phyloP scores from a whole-genome alignment of 1,139 yeast species.

The Martiniozyma asiatica region DNA sequence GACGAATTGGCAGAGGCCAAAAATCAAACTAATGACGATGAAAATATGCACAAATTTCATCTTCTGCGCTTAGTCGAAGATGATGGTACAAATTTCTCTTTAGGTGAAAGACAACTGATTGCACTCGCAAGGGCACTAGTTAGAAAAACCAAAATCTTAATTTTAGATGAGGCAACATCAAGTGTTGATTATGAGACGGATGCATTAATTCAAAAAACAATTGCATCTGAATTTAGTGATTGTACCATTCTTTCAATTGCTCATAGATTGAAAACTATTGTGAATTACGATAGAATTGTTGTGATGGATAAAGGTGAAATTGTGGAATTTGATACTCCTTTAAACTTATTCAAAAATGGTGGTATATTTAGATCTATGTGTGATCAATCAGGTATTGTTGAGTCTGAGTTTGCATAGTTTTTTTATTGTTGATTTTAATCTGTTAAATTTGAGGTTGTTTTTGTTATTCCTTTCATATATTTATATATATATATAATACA shows the following conservation, averaged over 20 bases:
- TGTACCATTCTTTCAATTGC: constrained; percentile 48
- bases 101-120: constrained; percentile 43
- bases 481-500: no score
- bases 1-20: constrained; percentile 12
- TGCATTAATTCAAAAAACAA: constrained; percentile 37
- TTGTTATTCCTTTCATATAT: no score
- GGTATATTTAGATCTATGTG: constrained; percentile 28
- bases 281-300: constrained; percentile 38
- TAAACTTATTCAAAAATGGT: constrained; percentile 26
- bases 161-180: constrained; percentile 46
- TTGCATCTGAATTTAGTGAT: constrained; percentile 31
- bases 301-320: constrained; percentile 43
- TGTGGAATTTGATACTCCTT: constrained; percentile 37
- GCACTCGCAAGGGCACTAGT: constrained; percentile 45
- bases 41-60: constrained; percentile 31
- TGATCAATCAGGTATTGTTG: constrained; percentile 25
- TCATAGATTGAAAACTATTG: constrained; percentile 41
- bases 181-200: constrained; percentile 49
- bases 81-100: constrained; percentile 37
- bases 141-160: constrained; percentile 36
- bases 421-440: no score
- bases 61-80: constrained; percentile 35
- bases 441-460: no score
- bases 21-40: constrained; percentile 12
- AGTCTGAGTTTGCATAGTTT: no score